phyloP scores from a whole-genome alignment of 2,329 filamentous ascomycete species.

The Ceratocystiopsis brevicomis region DNA sequence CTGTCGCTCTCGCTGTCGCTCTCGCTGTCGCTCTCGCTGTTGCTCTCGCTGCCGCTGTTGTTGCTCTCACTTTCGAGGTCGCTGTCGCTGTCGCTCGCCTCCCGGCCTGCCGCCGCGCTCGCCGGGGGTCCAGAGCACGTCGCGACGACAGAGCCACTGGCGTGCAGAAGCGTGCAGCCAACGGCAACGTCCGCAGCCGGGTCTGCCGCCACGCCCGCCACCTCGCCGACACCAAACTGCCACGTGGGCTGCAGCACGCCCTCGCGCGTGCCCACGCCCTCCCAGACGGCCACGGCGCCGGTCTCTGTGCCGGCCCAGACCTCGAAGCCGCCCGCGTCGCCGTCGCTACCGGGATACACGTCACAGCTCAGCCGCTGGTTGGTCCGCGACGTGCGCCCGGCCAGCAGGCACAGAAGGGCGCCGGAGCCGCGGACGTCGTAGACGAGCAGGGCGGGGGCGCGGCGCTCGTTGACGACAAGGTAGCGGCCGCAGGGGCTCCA shows the following conservation, averaged over 20 bases:
- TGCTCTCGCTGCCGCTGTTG: constrained; percentile 1
- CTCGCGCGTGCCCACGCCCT: constrained; percentile 29
- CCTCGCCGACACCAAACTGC: constrained; percentile 8
- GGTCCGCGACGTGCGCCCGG: constrained; percentile 28
- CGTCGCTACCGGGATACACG: constrained; percentile 22
- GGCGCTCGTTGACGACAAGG: constrained; percentile 41
- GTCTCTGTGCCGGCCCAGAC: constrained; percentile 40
- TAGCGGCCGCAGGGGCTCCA: constrained; percentile 48
- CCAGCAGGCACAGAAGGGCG: constrained; percentile 33
- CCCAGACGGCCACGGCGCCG: constrained; percentile 39
- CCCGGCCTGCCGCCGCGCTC: constrained; percentile 1
- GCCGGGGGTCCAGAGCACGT: constrained; percentile 36
- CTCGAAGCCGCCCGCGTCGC: constrained; percentile 28
- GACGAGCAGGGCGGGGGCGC: constrained; percentile 33
- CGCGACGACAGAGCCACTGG: constrained; percentile 34
- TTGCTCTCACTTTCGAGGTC: constrained; percentile 12
- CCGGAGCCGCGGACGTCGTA: constrained; percentile 44
- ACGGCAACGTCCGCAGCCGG: constrained; percentile 15
- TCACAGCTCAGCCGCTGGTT: constrained; percentile 39
- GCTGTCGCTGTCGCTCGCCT: constrained; percentile 12
- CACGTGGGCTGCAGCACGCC: constrained; percentile 27
- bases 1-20: constrained; percentile 8
- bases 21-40: constrained; percentile 4
- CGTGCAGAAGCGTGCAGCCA: constrained; percentile 30
- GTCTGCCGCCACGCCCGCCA: no score